Evolutionary conservation across 23 red algal genomes (phyloP), one percentile per base, ranked within the genome.

Genomic region (Gracilaria vermiculophylla): DNA sequence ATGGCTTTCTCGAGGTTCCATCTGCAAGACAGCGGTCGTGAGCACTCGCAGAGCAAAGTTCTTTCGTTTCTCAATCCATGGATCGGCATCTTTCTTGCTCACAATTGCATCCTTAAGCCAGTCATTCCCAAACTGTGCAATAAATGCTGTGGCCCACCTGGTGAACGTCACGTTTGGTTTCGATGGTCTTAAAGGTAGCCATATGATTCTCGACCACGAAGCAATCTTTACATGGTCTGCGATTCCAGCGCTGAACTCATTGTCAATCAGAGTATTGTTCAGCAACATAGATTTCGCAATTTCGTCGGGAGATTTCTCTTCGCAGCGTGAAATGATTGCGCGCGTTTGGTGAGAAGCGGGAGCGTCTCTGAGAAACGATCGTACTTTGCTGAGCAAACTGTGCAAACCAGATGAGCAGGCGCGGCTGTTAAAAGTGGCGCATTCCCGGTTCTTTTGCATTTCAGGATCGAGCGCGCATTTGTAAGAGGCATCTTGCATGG

Each of bases 221-320:
- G 3, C 15, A 37, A 48, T 36, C 24, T 70, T 70, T 35, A 73
- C 40, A 25, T 73, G 67, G 3, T 24, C 43, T 2, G 84, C 62
- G 15, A 29, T 53, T 17, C 84, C 48, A 13, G 29, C 50, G 37
- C 44, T 77, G 35, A 88, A 76, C 28, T 88, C 84, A 36, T 88
- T 88, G 43, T 88, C 84, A 75, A 88, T 75, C 37, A 88, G 25
- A 11, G 84, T 77, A 35, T 29, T 76, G 53, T 88, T 88, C 2
- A 88, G 51, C 42, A 45, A 1, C 48, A 87, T 76, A 40, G 43
- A 17, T 43, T 76, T 45, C 9, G 77, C 70, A 15, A 44, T 24
- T 17, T 57, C 17, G 17, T 53, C 19, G 27, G 42, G 13, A 42
- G 64, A 42, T 17, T 3, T 25, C 11, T 28, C 19, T 10, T 47